A percentile compares a stretch with the other conserved stretches of the same genome.
These are phyloP conservation scores for Pholiota adiposa DNA, from an alignment of 1,284 basidiomycete genomes.

Conservation along the genomic window DNA sequence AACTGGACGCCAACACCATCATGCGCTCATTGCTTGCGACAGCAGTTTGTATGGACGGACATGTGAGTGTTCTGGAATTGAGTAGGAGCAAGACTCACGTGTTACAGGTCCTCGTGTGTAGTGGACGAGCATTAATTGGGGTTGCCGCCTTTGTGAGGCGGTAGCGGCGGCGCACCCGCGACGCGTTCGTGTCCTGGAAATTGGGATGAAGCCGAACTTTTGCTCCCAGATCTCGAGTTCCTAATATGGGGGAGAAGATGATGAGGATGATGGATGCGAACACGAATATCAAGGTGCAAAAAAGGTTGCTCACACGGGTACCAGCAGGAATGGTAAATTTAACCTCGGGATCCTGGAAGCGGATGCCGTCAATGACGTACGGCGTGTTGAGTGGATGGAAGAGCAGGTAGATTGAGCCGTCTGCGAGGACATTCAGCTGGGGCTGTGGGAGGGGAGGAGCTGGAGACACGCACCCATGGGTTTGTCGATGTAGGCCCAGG, in stretches of 20 bases:
- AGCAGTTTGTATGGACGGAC: slow-evolving; percentile 6
- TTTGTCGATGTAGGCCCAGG: slow-evolving; percentile 75
- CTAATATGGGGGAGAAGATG: slow-evolving; percentile 35
- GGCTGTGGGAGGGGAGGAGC: not conserved
- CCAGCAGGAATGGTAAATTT: slow-evolving; percentile 55
- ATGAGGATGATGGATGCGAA: not conserved
- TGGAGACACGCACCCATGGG: slow-evolving; percentile 56
- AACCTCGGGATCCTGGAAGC: slow-evolving; percentile 71
- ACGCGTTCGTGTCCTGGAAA: slow-evolving; percentile 59
- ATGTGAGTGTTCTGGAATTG: slow-evolving; percentile 12
- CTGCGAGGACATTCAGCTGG: slow-evolving; percentile 37
- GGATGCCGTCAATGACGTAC: slow-evolving; percentile 73
- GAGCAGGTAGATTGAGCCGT: slow-evolving; percentile 66
- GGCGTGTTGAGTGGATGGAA: slow-evolving; percentile 57
- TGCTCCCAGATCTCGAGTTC: slow-evolving; percentile 76
- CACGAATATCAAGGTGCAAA: not conserved
- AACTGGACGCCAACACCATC: not conserved
- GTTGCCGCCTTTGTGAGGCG: slow-evolving; percentile 70
- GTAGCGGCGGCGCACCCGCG: slow-evolving; percentile 68
- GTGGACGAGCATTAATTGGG: slow-evolving; percentile 72
- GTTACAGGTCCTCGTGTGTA: slow-evolving; percentile 65
- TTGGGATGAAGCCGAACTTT: slow-evolving; percentile 75
- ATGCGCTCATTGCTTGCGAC: not conserved
- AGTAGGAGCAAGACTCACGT: slow-evolving; percentile 49
- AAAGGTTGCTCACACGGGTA: slow-evolving; percentile 48